Conservation (phyloP, 345 rosid genomes). For the Hypericum perforatum region DNA sequence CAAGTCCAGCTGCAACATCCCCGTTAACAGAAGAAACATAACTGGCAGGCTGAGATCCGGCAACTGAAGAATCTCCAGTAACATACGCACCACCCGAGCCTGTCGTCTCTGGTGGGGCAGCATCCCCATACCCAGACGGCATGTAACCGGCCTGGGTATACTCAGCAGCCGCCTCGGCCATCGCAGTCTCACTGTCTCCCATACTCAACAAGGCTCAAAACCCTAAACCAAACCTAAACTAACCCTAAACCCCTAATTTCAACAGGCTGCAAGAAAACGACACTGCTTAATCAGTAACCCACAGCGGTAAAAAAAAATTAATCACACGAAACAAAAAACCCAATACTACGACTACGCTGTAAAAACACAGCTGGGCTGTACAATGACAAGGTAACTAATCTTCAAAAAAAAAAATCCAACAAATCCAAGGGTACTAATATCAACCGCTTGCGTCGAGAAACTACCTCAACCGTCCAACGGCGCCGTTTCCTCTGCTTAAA, state of each 20-base stretch:
- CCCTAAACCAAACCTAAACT: background rate
- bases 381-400: no score
- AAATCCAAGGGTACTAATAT: no score
- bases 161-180: slow-evolving; percentile 35
- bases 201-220: slow-evolving; percentile 19
- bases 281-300: no score
- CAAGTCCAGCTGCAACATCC: slow-evolving; percentile 25
- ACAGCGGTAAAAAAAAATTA: no score
- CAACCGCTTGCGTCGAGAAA: no score
- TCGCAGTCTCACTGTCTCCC: slow-evolving; percentile 64
- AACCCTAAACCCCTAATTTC: no score
- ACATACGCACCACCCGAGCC: slow-evolving; percentile 2
- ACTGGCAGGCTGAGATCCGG: slow-evolving; percentile 20
- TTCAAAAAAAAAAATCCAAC: no score
- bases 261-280: slow-evolving; percentile 24
- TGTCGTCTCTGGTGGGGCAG: slow-evolving; percentile 22
- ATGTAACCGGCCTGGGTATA: slow-evolving; percentile 27
- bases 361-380: no score
- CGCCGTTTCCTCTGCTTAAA: no score
- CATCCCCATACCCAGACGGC: slow-evolving; percentile 16
- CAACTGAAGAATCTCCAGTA: background rate
- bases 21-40: slow-evolving; percentile 52
- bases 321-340: no score
- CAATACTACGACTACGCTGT: no score
- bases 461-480: no score